A percentile compares a stretch with the other conserved stretches of the same genome.
Evolutionary conservation across 2,329 filamentous ascomycete genomes (phyloP).

Genomic region (Microcyclospora pomicola): DNA sequence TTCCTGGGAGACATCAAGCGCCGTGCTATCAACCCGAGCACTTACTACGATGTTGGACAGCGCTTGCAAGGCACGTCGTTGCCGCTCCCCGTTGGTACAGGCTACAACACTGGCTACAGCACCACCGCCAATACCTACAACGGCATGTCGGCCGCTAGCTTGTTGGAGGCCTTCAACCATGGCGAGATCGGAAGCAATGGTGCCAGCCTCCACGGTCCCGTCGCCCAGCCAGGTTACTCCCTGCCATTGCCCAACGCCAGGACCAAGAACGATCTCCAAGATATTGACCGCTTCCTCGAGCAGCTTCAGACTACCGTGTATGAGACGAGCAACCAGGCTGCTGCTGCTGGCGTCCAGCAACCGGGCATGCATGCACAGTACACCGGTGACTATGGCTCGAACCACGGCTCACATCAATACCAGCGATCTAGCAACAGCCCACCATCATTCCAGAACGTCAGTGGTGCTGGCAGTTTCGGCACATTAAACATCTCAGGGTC

Average conservation of each 20-base stretch:
- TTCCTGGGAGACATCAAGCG: conserved; percentile 92
- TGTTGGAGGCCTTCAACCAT: conserved; percentile 23
- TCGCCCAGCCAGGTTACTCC: conserved; percentile 67
- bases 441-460: conserved; percentile 22
- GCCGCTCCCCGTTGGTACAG: conserved; percentile 22
- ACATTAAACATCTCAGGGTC: conserved; percentile 26
- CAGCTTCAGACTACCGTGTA: conserved; percentile 95
- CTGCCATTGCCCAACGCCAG: conserved; percentile 79
- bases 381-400: conserved; percentile 32
- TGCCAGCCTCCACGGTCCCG: conserved; percentile 35
- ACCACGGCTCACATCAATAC: conserved; percentile 36
- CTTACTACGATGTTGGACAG: conserved; percentile 84
- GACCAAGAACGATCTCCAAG: conserved; percentile 84
- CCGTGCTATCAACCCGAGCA: conserved; percentile 72
- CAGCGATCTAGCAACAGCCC: conserved; percentile 47
- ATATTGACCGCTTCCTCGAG: conserved; percentile 88
- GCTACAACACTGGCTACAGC: conserved; percentile 26
- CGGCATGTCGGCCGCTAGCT: conserved; percentile 14
- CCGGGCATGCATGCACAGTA: conserved; percentile 51
- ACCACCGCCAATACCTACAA: conserved; percentile 16
- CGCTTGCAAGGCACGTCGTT: conserved; percentile 54
- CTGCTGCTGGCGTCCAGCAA: conserved; percentile 63
- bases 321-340: conserved; percentile 67
- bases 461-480: conserved; percentile 22
- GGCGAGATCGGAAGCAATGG: conserved; percentile 25